These are phyloP conservation scores for Puya raimondii DNA, from an alignment of 176 grass and related monocot genomes.

Conservation along the genomic window DNA sequence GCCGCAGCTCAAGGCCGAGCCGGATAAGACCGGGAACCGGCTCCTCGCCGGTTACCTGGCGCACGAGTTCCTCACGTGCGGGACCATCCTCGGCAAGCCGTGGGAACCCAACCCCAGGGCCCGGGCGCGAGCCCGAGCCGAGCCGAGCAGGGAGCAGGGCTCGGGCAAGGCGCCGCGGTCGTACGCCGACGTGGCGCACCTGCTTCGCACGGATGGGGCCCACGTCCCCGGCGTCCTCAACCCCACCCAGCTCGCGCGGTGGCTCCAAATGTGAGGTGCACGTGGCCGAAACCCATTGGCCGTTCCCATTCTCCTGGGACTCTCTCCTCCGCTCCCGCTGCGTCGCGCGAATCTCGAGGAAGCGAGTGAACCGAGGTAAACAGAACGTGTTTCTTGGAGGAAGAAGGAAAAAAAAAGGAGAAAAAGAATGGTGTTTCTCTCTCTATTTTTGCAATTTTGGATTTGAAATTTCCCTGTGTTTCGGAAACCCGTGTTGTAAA, in stretches of 20 bases:
- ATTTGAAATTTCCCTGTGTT: too few species aligned
- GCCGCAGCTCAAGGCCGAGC: conserved; percentile 25
- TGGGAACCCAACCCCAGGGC: conserved; percentile 14
- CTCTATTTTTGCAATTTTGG: too few species aligned
- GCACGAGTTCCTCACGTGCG: conserved; percentile 64
- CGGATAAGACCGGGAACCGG: conserved; percentile 34
- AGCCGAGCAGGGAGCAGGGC: not conserved
- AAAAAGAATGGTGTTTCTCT: too few species aligned
- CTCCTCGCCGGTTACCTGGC: conserved; percentile 69
- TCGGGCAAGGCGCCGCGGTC: conserved; percentile 3
- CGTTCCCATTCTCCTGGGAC: too few species aligned
- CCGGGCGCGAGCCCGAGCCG: not conserved
- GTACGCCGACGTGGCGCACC: conserved; percentile 45
- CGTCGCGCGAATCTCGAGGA: too few species aligned
- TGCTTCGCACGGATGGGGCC: conserved; percentile 41
- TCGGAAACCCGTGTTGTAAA: too few species aligned
- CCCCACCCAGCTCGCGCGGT: conserved; percentile 66
- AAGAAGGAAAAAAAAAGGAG: too few species aligned
- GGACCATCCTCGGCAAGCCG: conserved; percentile 51
- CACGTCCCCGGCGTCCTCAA: conserved; percentile 74
- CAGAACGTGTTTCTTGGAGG: too few species aligned
- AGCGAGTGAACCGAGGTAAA: too few species aligned
- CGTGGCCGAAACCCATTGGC: not conserved
- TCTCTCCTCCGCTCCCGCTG: too few species aligned
- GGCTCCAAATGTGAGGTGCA: conserved; percentile 51